phyloP scores from a whole-genome alignment of 2,329 filamentous ascomycete species.

The Epichloe amarillans region DNA sequence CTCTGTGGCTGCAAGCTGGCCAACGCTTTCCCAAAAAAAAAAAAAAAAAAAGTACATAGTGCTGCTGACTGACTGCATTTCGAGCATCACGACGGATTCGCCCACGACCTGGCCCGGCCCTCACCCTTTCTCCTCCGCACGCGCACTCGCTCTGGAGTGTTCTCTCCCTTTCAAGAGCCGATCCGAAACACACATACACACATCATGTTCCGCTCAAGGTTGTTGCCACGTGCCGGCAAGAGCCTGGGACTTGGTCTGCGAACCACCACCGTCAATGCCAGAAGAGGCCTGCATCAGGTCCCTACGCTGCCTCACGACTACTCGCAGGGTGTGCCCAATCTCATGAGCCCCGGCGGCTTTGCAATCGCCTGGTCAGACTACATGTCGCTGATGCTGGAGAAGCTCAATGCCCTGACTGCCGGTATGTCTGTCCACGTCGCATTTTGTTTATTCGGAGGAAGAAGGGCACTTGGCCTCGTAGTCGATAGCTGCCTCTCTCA shows the following conservation, averaged over 20 bases:
- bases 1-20: too few species aligned
- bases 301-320: slow-evolving; percentile 34
- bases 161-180: not conserved
- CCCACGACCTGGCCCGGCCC: not conserved
- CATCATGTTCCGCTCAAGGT: slow-evolving; percentile 38
- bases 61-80: not conserved
- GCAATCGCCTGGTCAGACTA: slow-evolving; percentile 72
- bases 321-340: slow-evolving; percentile 46
- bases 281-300: slow-evolving; percentile 33
- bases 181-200: slow-evolving; percentile 2
- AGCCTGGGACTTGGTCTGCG: slow-evolving; percentile 22
- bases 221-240: slow-evolving; percentile 33
- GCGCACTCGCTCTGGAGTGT: not conserved
- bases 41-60: not conserved
- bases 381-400: slow-evolving; percentile 58
- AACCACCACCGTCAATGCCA: slow-evolving; percentile 19
- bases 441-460: not conserved
- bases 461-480: too few species aligned
- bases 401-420: slow-evolving; percentile 59
- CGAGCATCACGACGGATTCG: not conserved
- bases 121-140: not conserved
- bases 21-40: not conserved
- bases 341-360: slow-evolving; percentile 59
- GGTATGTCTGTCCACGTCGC: slow-evolving; percentile 36
- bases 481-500: too few species aligned